Evolutionary conservation across 2,329 filamentous ascomycete species (phyloP), one percentile per base, ranked within the genome.

Genomic region (Alternaria panax): DNA sequence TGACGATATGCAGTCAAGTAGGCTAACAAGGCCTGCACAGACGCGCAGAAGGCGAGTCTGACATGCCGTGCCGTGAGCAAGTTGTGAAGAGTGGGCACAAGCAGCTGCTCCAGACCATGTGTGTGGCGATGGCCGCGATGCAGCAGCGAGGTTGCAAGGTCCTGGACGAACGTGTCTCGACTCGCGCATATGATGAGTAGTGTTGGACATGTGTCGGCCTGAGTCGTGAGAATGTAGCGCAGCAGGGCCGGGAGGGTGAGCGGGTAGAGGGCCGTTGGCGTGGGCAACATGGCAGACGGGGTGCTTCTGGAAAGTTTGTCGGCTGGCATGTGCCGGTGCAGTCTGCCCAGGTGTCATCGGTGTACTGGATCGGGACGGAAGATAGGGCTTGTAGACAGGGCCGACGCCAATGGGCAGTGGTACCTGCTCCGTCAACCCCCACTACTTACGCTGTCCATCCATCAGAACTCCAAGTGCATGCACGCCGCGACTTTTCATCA

Each of bases 11-110:
- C 83, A 41, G 90, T 83, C 18, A 97, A 83, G 70, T 90, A 92
- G 34, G 92, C 92, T 54, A 92, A 89, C 7, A 97, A 85, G 75
- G 91, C 88, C 22, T 90, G 88, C 54, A 95, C 84, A 2, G 90
- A 92, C 0, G 92, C 88, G 54, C 88, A 86, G 78, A 96, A 97
- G 34, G 87, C 80, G 8, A 93, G 77, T 54, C 86, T 87, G 63
- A 96, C 85, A 68, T 89, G 87, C 28, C 87, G 86, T 7, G 92
- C 89, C 4, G 86, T 84, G 46, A 89, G 86, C 27, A 93, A 82
- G 63, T 92, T 85, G 54, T 88, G 85, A 14, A 97, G 85, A 0
- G 90, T 88, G 27, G 88, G 86, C 16, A 83, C 80, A 7, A 92
- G 79, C 7, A 92, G 80, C 32, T 75, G 60, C 36, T 63, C 67